These are phyloP conservation scores for Monosporascus cannonballus DNA, from an alignment of 2,329 filamentous ascomycete species.

Conservation along the genomic window DNA sequence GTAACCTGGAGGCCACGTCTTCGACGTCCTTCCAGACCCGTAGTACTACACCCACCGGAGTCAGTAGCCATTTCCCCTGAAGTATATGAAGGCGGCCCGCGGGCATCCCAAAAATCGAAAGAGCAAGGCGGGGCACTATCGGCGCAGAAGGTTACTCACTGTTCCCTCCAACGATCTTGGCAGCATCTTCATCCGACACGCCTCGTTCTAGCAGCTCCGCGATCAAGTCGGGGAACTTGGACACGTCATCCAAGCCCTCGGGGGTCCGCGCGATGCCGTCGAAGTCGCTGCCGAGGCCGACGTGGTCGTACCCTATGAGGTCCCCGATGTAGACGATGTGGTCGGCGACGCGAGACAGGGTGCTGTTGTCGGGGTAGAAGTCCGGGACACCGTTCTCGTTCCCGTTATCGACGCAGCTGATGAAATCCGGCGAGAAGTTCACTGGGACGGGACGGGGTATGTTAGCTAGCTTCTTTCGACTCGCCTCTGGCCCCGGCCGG, in stretches of 20 bases:
- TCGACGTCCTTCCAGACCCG: conserved; percentile 82
- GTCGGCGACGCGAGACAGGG: conserved; percentile 68
- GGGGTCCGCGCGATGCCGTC: conserved; percentile 69
- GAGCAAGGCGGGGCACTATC: not conserved
- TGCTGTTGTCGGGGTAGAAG: conserved; percentile 61
- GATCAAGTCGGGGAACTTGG: conserved; percentile 74
- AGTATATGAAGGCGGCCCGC: not conserved
- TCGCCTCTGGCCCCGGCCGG: too few species aligned
- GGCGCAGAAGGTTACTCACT: not conserved
- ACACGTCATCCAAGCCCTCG: conserved; percentile 74
- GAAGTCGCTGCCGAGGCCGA: conserved; percentile 85
- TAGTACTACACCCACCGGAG: conserved; percentile 38
- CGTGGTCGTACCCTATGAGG: conserved; percentile 78
- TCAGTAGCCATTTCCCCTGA: not conserved
- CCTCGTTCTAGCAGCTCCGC: conserved; percentile 68
- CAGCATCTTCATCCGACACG: conserved; percentile 66
- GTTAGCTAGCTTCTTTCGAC: not conserved
- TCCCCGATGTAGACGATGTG: conserved; percentile 81
- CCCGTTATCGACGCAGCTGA: conserved; percentile 62
- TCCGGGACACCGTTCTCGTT: conserved; percentile 61
- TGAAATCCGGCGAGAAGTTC: conserved; percentile 79
- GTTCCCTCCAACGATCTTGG: conserved; percentile 74
- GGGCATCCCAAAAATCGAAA: not conserved
- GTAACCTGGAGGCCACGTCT: conserved; percentile 59
- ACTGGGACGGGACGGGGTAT: conserved; percentile 34